Conservation (phyloP, 2,329 filamentous ascomycete genomes). For the Fusarium scirpi region DNA sequence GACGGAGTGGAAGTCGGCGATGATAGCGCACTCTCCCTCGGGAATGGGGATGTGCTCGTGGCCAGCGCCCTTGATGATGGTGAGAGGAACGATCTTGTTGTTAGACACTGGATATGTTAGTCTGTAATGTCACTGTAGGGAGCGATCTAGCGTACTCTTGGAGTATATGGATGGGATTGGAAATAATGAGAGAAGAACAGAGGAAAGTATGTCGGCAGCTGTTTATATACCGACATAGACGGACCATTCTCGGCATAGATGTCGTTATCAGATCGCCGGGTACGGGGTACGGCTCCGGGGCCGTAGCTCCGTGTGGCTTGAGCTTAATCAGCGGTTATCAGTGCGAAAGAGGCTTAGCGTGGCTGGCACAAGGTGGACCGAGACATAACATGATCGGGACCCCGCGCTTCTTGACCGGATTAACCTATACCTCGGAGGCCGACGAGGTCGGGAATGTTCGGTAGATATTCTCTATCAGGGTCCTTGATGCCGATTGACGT, state of each 20-base stretch:
- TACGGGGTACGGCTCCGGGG: slow-evolving; percentile 18
- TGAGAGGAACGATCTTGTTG: slow-evolving; percentile 38
- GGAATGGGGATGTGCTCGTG: slow-evolving; percentile 34
- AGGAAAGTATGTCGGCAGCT: too few species aligned
- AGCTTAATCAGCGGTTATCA: neutral
- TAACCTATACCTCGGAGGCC: neutral
- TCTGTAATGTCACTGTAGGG: too few species aligned
- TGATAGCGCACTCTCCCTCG: slow-evolving; percentile 24
- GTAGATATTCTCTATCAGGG: neutral
- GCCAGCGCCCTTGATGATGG: slow-evolving; percentile 36
- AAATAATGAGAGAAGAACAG: neutral
- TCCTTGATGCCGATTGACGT: neutral
- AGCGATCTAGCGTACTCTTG: neutral
- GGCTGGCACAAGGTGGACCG: neutral
- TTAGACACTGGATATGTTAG: slow-evolving; percentile 20
- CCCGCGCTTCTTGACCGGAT: slow-evolving; percentile 4
- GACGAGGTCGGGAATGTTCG: neutral
- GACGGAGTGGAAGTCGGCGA: slow-evolving; percentile 33
- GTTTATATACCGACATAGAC: neutral
- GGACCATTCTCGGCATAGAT: slow-evolving; percentile 17
- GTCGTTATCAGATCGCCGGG: neutral
- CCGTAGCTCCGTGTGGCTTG: slow-evolving; percentile 9
- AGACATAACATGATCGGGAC: slow-evolving; percentile 23
- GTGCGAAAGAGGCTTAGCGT: fast-evolving
- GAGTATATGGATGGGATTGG: neutral